A percentile compares a stretch with the other conserved stretches of the same genome.
Evolutionary conservation across 768 basidiomycete species (phyloP).

Genomic region (Agaricus blazei): DNA sequence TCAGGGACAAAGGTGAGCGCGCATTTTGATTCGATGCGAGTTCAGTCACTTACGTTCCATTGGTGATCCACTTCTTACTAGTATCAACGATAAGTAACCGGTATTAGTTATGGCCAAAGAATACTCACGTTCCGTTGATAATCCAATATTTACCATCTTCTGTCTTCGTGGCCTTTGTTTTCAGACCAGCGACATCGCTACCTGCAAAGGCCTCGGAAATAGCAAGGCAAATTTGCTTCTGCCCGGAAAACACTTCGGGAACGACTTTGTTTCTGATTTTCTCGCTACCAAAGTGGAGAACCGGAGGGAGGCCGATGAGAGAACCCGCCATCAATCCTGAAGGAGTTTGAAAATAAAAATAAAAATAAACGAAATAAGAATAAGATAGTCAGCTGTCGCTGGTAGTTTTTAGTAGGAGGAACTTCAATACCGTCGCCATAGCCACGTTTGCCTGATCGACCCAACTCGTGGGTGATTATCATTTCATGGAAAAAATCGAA

Average conservation of each 20-base stretch:
- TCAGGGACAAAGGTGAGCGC: background rate
- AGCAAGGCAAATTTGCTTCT: slow-evolving; percentile 80
- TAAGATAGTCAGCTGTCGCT: background rate
- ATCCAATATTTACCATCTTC: slow-evolving; percentile 80
- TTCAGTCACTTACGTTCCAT: slow-evolving; percentile 45
- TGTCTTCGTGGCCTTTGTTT: slow-evolving; percentile 69
- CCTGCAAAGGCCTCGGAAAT: slow-evolving; percentile 89
- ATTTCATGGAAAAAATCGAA: slow-evolving; percentile 91
- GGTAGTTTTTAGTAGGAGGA: too few species aligned
- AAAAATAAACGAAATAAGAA: too few species aligned
- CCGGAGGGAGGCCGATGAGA: slow-evolving; percentile 81
- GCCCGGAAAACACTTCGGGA: slow-evolving; percentile 62
- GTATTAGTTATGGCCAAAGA: background rate
- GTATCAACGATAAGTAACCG: background rate
- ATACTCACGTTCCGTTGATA: slow-evolving; percentile 55
- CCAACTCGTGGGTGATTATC: slow-evolving; percentile 75
- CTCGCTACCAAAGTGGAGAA: slow-evolving; percentile 74
- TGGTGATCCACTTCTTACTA: slow-evolving; percentile 84
- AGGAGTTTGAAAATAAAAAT: too few species aligned
- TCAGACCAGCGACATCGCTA: slow-evolving; percentile 72
- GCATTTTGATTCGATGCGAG: background rate
- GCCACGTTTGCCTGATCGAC: slow-evolving; percentile 64
- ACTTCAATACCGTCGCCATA: slow-evolving; percentile 63
- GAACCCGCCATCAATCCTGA: slow-evolving; percentile 62
- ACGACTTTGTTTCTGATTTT: slow-evolving; percentile 51